Percentiles rank a stretch among this genome's conserved stretches.
Conservation (phyloP, 116 monocot species). For the Trichopus zeylanicus region DNA sequence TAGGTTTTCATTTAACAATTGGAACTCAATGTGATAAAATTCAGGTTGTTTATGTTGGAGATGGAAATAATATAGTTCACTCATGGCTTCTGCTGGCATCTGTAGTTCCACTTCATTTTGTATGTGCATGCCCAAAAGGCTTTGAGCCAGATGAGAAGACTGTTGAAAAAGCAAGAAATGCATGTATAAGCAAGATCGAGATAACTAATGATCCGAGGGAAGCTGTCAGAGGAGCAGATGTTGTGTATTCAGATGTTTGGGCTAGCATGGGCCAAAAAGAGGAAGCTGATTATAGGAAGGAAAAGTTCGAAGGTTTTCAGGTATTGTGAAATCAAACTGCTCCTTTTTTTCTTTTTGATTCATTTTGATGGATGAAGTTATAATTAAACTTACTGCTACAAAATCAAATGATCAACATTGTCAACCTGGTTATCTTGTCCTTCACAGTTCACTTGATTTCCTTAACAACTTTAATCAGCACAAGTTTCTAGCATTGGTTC, state of each 20-base stretch:
- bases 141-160: conserved; percentile 86
- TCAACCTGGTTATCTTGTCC: neutral
- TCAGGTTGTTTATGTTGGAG: conserved; percentile 94
- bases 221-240: conserved; percentile 87
- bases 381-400: neutral
- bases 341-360: neutral
- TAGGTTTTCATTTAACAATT: neutral
- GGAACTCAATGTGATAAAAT: conserved; percentile 2
- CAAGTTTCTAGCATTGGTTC: too few relatives aligned
- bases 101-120: conserved; percentile 84
- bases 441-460: neutral
- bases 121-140: conserved; percentile 91
- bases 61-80: conserved; percentile 98
- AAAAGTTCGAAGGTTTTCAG: conserved; percentile 77
- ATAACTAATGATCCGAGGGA: conserved; percentile 71
- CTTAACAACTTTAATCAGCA: too few relatives aligned
- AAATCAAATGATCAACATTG: neutral
- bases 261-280: conserved; percentile 99
- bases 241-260: conserved; percentile 96
- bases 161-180: conserved; percentile 68
- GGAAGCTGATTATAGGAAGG: conserved; percentile 61
- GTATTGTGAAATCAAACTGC: conserved; percentile 10
- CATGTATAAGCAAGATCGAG: conserved; percentile 89
- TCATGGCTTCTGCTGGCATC: conserved; percentile 91
- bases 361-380: neutral